Evolutionary conservation across 345 rosid species (phyloP), one percentile per base, ranked within the genome.

Genomic region (Salix udensis): DNA sequence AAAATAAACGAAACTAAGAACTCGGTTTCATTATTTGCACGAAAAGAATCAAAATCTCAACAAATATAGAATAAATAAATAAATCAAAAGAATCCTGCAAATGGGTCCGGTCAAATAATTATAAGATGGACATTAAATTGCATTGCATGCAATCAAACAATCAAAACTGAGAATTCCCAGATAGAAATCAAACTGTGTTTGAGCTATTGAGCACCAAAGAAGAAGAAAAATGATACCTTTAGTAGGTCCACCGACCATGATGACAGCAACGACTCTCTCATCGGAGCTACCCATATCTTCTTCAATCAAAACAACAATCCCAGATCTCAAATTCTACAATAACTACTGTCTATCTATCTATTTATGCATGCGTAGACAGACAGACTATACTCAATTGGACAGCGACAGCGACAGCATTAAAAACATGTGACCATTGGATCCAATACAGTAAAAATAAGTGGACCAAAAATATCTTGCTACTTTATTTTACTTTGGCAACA

Each of bases 161-260:
- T 34, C 70, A 68, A 12, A 74, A 46, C 9, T 15, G 39, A 55
- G 64, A 72, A 44, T 24, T 55, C 26, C 44, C 46, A 23, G 23
- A 50, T 53, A 65, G 46, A 71, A 74, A 55, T 76, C 48, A 68
- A 67, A 34, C 30, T 69, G 62, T 24, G 4, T 14, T 12, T 13
- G 9, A 26, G 18, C 62, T 44, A 58, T 66, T 65, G 18, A 9
- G 42, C 4, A 19, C 60, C 6, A 8, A 26, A 30, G 23, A 4
- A 6, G 11, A 30, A 23, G 15, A 37, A 70, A 70, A 19, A 4
- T 31, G 5, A 74, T 19, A 95, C 98, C 97, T 95, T 95, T 95
- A 72, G 98, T 95, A 13, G 98, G 98, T 42, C 98, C 98, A 76
- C 97, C 97, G 78, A 95, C 98, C 97, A 95, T 91, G 87, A 93